Evolutionary conservation across 331 rosid genomes (phyloP).

Genomic region (Phaseolus coccineus): DNA sequence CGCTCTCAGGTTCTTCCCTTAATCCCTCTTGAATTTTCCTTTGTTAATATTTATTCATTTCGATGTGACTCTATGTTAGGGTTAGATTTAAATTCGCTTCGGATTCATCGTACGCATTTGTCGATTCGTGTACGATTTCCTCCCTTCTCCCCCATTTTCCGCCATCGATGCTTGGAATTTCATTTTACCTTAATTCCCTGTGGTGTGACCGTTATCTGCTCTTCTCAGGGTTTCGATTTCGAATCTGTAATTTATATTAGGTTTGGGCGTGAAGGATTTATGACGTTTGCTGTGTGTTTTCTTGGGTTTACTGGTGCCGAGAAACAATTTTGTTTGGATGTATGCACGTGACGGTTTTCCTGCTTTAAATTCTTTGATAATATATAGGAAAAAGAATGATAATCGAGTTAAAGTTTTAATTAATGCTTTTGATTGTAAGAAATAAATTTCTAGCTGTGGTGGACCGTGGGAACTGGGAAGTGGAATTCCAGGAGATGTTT

Average conservation of each 20-base stretch:
- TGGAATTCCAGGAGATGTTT: background rate
- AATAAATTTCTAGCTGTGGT: background rate
- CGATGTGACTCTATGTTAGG: background rate
- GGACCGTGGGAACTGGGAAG: background rate
- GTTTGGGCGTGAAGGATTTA: constrained; percentile 13
- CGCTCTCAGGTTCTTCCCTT: constrained; percentile 30
- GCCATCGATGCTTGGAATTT: background rate
- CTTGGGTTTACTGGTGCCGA: background rate
- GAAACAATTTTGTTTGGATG: background rate
- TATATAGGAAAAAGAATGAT: background rate
- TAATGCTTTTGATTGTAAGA: background rate
- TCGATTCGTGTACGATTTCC: background rate
- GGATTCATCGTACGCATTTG: background rate
- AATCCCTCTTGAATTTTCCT: background rate
- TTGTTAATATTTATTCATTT: background rate
- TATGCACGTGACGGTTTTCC: background rate
- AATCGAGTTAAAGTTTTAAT: background rate
- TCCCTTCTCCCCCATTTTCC: background rate
- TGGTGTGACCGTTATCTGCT: background rate
- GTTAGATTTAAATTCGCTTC: background rate
- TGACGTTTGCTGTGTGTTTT: background rate
- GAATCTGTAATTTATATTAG: background rate
- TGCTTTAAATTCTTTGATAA: background rate
- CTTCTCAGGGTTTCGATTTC: constrained; percentile 7
- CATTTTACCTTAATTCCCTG: background rate